Evolutionary conservation across 1,284 basidiomycete species (phyloP).

Genomic region (Papiliotrema laurentii): DNA sequence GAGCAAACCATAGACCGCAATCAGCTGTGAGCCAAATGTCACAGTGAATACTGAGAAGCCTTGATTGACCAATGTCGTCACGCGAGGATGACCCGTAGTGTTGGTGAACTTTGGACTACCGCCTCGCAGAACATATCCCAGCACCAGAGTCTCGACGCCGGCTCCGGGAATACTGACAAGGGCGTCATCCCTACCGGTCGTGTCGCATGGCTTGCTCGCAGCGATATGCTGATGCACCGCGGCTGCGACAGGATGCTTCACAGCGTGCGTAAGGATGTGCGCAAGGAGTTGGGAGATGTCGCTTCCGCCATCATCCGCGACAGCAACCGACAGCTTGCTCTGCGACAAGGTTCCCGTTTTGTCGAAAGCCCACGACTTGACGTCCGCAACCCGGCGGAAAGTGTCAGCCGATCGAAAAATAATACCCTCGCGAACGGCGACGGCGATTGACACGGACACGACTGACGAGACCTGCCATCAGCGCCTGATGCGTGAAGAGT

Average conservation of each 20-base stretch:
- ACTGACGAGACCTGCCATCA: conserved; percentile 21
- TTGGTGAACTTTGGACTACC: background rate
- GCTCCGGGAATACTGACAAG: background rate
- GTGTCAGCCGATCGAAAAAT: conserved; percentile 26
- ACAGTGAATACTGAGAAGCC: background rate
- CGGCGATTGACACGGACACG: conserved; percentile 10
- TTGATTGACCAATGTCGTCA: background rate
- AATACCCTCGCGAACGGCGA: conserved; percentile 11
- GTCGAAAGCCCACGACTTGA: conserved; percentile 50
- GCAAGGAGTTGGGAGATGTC: background rate
- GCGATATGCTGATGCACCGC: background rate
- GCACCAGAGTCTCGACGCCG: background rate
- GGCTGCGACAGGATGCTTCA: background rate
- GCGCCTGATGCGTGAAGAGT: background rate
- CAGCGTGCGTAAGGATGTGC: background rate
- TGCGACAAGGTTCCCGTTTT: conserved; percentile 51
- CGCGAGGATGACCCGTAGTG: background rate
- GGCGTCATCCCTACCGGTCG: background rate
- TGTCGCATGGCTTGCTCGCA: background rate
- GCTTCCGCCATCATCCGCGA: background rate
- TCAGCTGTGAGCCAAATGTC: background rate
- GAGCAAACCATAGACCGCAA: background rate
- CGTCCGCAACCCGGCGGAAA: conserved; percentile 37
- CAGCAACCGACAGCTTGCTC: conserved; percentile 5
- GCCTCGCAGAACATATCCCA: background rate